Evolutionary conservation across 2,329 filamentous ascomycete species (phyloP).

Genomic region (Shiraia sp.): DNA sequence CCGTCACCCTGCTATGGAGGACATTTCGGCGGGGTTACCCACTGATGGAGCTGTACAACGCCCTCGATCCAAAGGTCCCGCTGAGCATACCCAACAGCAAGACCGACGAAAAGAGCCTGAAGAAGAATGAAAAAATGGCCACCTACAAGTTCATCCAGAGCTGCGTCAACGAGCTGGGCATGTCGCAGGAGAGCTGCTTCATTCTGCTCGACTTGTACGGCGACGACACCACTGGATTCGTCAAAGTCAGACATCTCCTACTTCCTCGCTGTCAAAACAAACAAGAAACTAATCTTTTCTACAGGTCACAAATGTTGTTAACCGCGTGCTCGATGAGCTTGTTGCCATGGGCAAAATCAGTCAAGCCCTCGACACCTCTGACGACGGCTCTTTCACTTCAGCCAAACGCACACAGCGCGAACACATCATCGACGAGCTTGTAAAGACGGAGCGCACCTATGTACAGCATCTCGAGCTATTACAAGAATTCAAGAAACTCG

Average conservation of each 20-base stretch:
- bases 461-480: constrained; percentile 95
- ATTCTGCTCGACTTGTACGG: constrained; percentile 90
- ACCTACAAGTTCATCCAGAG: constrained; percentile 92
- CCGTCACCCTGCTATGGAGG: constrained; percentile 89
- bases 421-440: constrained; percentile 87
- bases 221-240: constrained; percentile 94
- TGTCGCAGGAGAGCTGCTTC: constrained; percentile 82
- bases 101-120: constrained; percentile 58
- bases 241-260: constrained; percentile 66
- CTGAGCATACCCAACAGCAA: constrained; percentile 69
- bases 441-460: constrained; percentile 96
- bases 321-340: constrained; percentile 85
- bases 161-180: constrained; percentile 79
- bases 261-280: neutral
- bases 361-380: constrained; percentile 50
- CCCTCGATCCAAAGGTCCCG: constrained; percentile 69
- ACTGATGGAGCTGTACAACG: constrained; percentile 86
- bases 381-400: constrained; percentile 50
- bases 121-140: constrained; percentile 81
- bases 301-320: constrained; percentile 87
- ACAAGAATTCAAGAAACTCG: constrained; percentile 84
- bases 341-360: constrained; percentile 74
- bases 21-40: constrained; percentile 83
- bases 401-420: constrained; percentile 73
- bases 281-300: neutral